phyloP scores from a whole-genome alignment of 371 early-diverging fungal genomes.

The Mucor mucedo region DNA sequence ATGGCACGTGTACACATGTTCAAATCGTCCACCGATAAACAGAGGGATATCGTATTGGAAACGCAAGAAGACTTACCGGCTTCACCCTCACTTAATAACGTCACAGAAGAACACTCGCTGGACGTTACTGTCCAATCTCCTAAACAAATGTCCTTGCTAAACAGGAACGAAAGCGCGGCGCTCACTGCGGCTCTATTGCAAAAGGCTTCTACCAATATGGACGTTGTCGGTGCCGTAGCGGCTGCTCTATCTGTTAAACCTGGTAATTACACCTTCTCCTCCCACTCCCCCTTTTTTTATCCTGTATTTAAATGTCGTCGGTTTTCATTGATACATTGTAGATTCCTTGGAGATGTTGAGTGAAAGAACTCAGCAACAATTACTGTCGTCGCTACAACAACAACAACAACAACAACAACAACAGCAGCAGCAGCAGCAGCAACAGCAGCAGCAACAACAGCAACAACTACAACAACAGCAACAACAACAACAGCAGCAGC shows the following conservation, averaged over 20 bases:
- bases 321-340: not conserved
- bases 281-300: not conserved
- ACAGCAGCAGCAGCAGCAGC: slow-evolving; percentile 21
- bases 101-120: slow-evolving; percentile 4
- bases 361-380: slow-evolving; percentile 14
- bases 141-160: slow-evolving; percentile 3
- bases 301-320: not conserved
- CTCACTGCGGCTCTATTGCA: slow-evolving; percentile 37
- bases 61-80: slow-evolving; percentile 15
- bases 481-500: slow-evolving; percentile 7
- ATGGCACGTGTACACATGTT: slow-evolving; percentile 36
- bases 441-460: slow-evolving; percentile 21
- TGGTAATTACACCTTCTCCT: slow-evolving; percentile 22
- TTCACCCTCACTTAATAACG: slow-evolving; percentile 7
- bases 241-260: slow-evolving; percentile 43
- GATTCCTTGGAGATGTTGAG: slow-evolving; percentile 11
- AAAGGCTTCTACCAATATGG: slow-evolving; percentile 28
- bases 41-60: slow-evolving; percentile 2
- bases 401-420: slow-evolving; percentile 6
- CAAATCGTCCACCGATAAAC: slow-evolving; percentile 21
- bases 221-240: slow-evolving; percentile 45
- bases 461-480: slow-evolving; percentile 9
- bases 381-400: slow-evolving; percentile 15
- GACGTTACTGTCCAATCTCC: slow-evolving; percentile 11
- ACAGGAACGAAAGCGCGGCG: slow-evolving; percentile 25